Evolutionary conservation across 176 grass and related monocot species (phyloP), one percentile per base, ranked within the genome.

Genomic region (Alopecurus myosuroides): DNA sequence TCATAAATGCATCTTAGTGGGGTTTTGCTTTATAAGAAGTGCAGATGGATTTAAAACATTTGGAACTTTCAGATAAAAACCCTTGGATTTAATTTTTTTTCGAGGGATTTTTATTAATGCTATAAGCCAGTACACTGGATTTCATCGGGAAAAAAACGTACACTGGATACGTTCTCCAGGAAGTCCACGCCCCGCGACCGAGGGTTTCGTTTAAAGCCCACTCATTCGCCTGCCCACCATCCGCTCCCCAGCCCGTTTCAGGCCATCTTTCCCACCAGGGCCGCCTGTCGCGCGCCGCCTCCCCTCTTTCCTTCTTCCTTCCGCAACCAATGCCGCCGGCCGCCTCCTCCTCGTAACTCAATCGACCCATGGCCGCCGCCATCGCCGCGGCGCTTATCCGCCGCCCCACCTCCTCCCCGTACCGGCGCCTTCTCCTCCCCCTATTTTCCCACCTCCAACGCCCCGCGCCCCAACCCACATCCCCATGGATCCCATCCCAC

Each of bases 351-450:
- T 82, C 52, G 39, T 78, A 87, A 56, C 80, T 58, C 11, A 39
- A 49, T 19, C 52, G 44, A 26, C 44, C n/a, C 74, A 81, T 87
- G 83, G 85, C 63, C 35, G 70, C 82, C 77, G 46, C 80, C 80
- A 81, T 81, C 30, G 81, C 77, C 77, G 82, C 77, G 26, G 79
- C 57, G 4, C 23, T 85, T 10, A 58, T 92, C 70, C 83, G 79
- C 51, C 49, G 63, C 74, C 75, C 86, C 48, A 72, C 66, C 15
- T 67, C 78, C 12, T 52, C 77, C 52, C 18, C 69, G 3, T 76
- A 84, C 61, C 50, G 48, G 33, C 60, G 67, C 20, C 34, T 81
- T 53, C 78, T 84, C 66, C 73, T 87, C 57, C 81, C 44, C 9
- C 50, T 83, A 30, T 60, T 88, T 49, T 82, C 76, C 19, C 82